Evolutionary conservation across 495 filamentous ascomycete species (phyloP), one percentile per base, ranked within the genome.

Genomic region (Mycothermus thermophilus): DNA sequence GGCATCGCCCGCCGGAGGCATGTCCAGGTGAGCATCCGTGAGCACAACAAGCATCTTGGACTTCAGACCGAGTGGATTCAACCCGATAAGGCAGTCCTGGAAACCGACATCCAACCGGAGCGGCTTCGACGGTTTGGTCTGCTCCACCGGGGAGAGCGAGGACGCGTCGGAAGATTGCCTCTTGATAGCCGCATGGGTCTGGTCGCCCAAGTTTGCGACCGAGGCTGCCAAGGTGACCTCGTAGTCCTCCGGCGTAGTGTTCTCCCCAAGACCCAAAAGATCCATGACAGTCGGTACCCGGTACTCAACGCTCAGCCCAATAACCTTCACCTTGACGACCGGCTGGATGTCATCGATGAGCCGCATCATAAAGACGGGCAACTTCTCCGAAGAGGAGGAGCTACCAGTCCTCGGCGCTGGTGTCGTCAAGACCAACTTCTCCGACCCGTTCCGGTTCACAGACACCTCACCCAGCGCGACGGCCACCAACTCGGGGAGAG

Each of bases 341-440:
- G 92, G 86, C 37, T 95, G 87, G 60, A 92, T 82, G 46, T 95
- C 92, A 52, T 95, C 86, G 34, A 99, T 78, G 56, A 90, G 79
- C 29, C 92, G 70, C 42, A 78, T 74, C 44, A 62, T 67, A 37
- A 66, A 30, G 5, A 64, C 61, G 1, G 64, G 63, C 1, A 55
- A 76, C 74, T 48, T 64, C 47, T 42, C 59, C 29, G 37, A 69
- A 45, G 27, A 72, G 69, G 27, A 36, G 8, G 32, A 15, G 26
- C 31, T 26, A n/a, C n/a, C n/a, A n/a, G n/a, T n/a, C n/a, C n/a
- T n/a, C 3, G 47, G 30, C 3, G 38, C 27, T 2, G 38, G 30
- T 4, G 52, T 42, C 5, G 59, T 63, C 3, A 42, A 40, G 4
- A 94, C 38, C 3, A 96, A 63, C 31, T 80, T 72, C 50, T 92